Base-by-base conservation (phyloP, 768 basidiomycete species). In the Tricholoma sp. region DNA sequence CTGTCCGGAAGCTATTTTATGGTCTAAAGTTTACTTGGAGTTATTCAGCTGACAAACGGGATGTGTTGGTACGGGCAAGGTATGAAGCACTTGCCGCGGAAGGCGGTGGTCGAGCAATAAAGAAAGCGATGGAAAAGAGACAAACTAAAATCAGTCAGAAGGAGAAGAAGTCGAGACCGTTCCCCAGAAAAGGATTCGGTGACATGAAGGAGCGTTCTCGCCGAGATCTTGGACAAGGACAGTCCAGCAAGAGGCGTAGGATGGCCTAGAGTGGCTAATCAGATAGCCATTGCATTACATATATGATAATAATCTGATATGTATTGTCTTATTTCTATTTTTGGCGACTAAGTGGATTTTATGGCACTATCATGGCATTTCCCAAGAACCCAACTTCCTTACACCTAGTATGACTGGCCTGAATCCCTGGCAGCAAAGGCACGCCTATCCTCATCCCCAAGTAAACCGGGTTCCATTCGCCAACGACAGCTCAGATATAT, bases 91-190 rank as follows among this genome's bases (percentile, higher is more conserved):
- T 94, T 42, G 86, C 88, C 4, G 79, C 80, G 15, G 75, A 80
- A 55, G 94, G 93, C 4, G 94, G 95, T 7, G 84, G 82, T 60
- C 72, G 78, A 3, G 91, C 92, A 0, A 89, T 95, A 52, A 91
- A 88, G 67, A 94, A 88, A 70, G 91, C 84, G 5, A 84, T 96
- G 29, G 91, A 91, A 63, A 95, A 90, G 80, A 94, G 85, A 69
- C 85, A 90, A 71, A 91, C 83, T 70, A 96, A 94, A 76, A 74
- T 87, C 17, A 80, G 80, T 51, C 91, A 93, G 70, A 94, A 89
- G 70, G 94, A 96, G 76, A 96, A 95, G 72, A 88, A 83, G 64
- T 85, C 80, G 55, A 76, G 92, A 53, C 94, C 94, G 11, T 87
- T 85, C 61, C 65, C 67, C 2, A 74, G 68, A 57, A 67, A 64